phyloP scores from a whole-genome alignment of 805 yeast genomes.

The Saccharomyces cerevisiae region DNA sequence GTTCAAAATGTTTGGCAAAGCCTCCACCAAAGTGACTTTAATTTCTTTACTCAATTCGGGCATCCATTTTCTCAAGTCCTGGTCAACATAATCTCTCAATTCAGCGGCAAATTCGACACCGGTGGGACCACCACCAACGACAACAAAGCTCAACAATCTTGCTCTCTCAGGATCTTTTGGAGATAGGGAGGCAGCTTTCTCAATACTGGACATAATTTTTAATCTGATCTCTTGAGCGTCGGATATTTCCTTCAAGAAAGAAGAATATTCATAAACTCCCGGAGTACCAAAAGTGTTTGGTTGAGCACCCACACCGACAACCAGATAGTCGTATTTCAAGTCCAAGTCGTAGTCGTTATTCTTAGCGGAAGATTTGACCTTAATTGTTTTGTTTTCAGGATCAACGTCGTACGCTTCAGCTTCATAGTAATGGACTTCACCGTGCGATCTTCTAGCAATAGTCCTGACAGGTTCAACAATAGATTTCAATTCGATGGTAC shows the following conservation, averaged over 20 bases:
- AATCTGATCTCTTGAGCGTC: conserved; percentile 81
- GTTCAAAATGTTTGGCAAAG: conserved; percentile 77
- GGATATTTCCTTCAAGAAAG: conserved; percentile 81
- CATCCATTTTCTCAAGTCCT: conserved; percentile 82
- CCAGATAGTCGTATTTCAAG: conserved; percentile 69
- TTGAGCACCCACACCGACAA: conserved; percentile 90
- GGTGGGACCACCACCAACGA: conserved; percentile 98
- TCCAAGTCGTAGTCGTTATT: conserved; percentile 40
- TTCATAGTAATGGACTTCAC: conserved; percentile 76
- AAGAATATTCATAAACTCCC: conserved; percentile 83
- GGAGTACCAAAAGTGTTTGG: conserved; percentile 93
- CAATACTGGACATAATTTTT: conserved; percentile 78
- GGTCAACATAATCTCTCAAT: conserved; percentile 86
- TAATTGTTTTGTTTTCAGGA: conserved; percentile 55
- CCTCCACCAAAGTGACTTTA: conserved; percentile 80
- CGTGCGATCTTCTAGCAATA: conserved; percentile 69
- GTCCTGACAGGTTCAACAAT: conserved; percentile 89
- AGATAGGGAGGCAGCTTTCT: conserved; percentile 77
- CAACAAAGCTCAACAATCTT: conserved; percentile 78
- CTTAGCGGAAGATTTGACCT: conserved; percentile 41
- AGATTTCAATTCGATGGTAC: conserved; percentile 82
- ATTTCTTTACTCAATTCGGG: conserved; percentile 79
- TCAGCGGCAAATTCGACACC: conserved; percentile 98
- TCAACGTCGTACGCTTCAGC: conserved; percentile 86
- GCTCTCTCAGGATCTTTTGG: conserved; percentile 67